Percentiles rank a stretch among this genome's conserved stretches.
phyloP scores from a whole-genome alignment of 2,329 filamentous ascomycete genomes.

The Colletotrichum navitas region DNA sequence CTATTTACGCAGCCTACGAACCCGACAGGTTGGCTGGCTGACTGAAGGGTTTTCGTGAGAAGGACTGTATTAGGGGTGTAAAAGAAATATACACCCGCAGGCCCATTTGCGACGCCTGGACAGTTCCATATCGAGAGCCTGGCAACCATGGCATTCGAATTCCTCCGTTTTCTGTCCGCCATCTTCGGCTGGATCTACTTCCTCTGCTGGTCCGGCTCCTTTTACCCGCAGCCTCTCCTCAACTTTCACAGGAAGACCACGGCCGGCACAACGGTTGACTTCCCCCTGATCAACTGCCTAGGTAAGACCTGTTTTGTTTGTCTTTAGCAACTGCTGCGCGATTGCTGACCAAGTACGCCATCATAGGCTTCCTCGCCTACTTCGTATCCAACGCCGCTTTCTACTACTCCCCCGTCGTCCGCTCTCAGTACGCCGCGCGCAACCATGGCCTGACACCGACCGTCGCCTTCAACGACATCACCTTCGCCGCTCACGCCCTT shows the following conservation, averaged over 20 bases:
- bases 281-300: conserved; percentile 79
- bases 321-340: background rate
- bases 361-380: conserved; percentile 79
- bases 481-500: conserved; percentile 86
- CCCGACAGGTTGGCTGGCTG: conserved; percentile 23
- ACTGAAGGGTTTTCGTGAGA: conserved; percentile 1
- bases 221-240: conserved; percentile 90
- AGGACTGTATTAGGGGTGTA: background rate
- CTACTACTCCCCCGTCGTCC: conserved; percentile 82
- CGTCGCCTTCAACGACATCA: conserved; percentile 89
- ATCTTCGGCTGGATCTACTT: conserved; percentile 83
- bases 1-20: background rate
- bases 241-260: conserved; percentile 85
- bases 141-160: conserved; percentile 46
- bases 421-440: conserved; percentile 84
- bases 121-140: background rate
- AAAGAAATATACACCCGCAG: background rate
- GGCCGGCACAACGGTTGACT: conserved; percentile 87
- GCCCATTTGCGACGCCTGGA: background rate
- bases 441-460: conserved; percentile 83
- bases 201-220: conserved; percentile 85
- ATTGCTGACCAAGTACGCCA: conserved; percentile 34
- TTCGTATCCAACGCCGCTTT: conserved; percentile 80
- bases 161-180: conserved; percentile 65
- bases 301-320: conserved; percentile 54